Base-by-base conservation (phyloP, 345 rosid species). In the Toxicodendron radicans region DNA sequence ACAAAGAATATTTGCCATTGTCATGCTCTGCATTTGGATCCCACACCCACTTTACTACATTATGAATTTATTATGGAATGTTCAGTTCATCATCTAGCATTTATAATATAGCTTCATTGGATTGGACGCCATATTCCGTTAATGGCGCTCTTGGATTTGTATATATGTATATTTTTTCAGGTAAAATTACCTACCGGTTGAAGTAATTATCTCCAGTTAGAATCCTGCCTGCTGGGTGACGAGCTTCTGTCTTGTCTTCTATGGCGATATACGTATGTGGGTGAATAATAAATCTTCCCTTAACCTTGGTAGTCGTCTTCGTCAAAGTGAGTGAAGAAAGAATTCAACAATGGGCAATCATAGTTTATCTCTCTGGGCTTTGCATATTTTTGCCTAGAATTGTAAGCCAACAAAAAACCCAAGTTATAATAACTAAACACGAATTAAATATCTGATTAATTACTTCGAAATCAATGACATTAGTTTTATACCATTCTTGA, bases 401-500 rank as follows among this genome's bases (percentile, higher is more conserved):
- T 13, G 59, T 13, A 65, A 64, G 58, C 64, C 57, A 75, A 43
- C 49, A 64, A 49, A 60, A 38, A 48, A 58, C 10, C 17, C 14
- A 20, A 3, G 14, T 72, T 71, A 56, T 73, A 38, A 56, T 73
- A 38, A 8, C 12, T 52, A 57, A 32, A 46, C n/a, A 24, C 7
- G 17, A 10, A 20, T 32, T 21, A 12, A 51, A 43, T 59, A 30
- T 18, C 51, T 11, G 30, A 38, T 16, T 21, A 17, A 6, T 13
- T 17, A 5, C 23, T 16, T 38, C 9, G 18, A 30, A 59, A 59
- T 4, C 23, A 16, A 21, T 18, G 9, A 18, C 2, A 32, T n/a
- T 32, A 27, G 35, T 14, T 18, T 30, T 13, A 76, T 83, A 89
- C 91, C 93, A 87, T 75, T 87, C 87, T 62, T 89, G 93, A 80